A percentile compares a stretch with the other conserved stretches of the same genome.
Conservation (phyloP, 768 basidiomycete genomes). For the Leccinum disarticulatum region DNA sequence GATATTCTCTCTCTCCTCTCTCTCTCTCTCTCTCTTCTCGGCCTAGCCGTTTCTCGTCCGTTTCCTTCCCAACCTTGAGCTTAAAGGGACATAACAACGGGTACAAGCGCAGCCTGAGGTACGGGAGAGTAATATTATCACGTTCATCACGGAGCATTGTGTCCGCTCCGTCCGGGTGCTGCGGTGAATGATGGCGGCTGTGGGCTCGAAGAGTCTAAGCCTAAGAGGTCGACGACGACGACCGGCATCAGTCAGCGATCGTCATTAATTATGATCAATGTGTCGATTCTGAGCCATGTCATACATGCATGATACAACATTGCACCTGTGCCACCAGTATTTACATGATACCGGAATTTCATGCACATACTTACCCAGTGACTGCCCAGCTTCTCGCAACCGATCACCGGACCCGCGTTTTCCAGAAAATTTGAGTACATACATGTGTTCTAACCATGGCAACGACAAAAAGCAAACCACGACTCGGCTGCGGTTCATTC, state of each 20-base stretch:
- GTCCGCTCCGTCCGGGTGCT: not conserved
- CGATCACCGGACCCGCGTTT: not conserved
- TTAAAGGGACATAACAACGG: not conserved
- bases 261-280: not conserved
- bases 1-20: not conserved
- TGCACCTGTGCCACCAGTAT: not conserved
- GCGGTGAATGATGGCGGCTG: not conserved
- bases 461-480: not conserved
- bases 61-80: not conserved
- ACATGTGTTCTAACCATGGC: not conserved
- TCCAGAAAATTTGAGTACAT: not conserved
- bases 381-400: not conserved
- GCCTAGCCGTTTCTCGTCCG: not conserved
- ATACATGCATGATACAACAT: too few species aligned
- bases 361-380: not conserved
- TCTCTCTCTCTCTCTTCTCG: not conserved
- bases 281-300: not conserved
- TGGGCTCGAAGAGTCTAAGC: not conserved
- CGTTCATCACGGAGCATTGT: not conserved
- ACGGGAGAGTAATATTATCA: not conserved
- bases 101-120: not conserved
- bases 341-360: too few species aligned
- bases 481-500: not conserved
- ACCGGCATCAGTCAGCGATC: not conserved
- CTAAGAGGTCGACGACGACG: not conserved